Evolutionary conservation across 495 filamentous ascomycete species (phyloP).

Genomic region (Chaetomium fimeti): DNA sequence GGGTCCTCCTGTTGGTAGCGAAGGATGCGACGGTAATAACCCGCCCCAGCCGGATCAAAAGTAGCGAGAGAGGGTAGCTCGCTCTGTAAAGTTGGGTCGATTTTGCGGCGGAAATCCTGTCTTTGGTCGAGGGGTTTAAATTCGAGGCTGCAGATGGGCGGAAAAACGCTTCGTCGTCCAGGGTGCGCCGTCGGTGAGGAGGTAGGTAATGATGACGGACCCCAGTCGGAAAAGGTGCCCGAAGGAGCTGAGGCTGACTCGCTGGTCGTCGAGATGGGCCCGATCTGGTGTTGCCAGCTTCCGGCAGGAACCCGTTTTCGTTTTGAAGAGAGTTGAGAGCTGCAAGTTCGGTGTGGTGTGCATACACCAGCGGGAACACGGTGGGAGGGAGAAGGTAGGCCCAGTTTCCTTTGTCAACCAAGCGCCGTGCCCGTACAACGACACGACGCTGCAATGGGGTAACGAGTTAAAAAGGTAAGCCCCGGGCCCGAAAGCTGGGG

Average conservation of each 20-base stretch:
- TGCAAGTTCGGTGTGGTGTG: conserved; percentile 10
- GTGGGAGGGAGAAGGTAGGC: background rate
- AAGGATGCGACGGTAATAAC: conserved; percentile 9
- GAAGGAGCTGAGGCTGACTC: background rate
- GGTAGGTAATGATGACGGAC: background rate
- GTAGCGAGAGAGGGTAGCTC: background rate
- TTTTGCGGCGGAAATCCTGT: background rate
- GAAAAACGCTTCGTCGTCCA: background rate
- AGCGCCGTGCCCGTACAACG: conserved; percentile 5
- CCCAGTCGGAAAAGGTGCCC: background rate
- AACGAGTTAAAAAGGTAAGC: background rate
- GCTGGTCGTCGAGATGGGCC: background rate
- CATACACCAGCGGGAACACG: conserved; percentile 3
- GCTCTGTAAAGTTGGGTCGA: background rate
- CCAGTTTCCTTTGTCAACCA: conserved; percentile 10
- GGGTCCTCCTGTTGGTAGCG: background rate
- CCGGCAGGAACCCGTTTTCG: background rate
- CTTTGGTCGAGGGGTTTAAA: background rate
- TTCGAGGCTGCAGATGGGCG: background rate
- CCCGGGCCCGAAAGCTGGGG: conserved; percentile 16
- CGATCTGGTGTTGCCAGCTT: conserved; percentile 1
- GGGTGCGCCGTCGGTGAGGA: background rate
- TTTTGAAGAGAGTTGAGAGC: background rate
- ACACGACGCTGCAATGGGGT: conserved; percentile 2
- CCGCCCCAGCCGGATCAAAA: conserved; percentile 14